These are phyloP conservation scores for Venturia oleaginea DNA, from an alignment of 2,329 filamentous ascomycete genomes.

Conservation along the genomic window DNA sequence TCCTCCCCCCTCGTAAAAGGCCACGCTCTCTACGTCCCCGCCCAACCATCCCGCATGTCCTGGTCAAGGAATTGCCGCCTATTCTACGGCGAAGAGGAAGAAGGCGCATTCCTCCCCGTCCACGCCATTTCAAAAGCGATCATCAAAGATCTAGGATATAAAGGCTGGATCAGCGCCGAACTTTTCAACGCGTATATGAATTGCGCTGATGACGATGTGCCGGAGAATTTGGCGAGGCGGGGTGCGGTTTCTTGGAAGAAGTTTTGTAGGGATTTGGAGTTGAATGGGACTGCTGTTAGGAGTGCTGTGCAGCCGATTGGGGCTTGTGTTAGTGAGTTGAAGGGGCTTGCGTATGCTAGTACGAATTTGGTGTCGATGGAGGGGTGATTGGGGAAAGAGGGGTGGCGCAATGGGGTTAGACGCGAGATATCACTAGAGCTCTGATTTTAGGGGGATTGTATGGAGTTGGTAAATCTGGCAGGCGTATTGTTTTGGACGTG, in stretches of 20 bases:
- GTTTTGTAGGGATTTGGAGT: slow-evolving; percentile 31
- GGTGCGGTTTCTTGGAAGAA: slow-evolving; percentile 44
- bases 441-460: neutral
- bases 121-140: slow-evolving; percentile 52
- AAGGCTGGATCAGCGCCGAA: slow-evolving; percentile 64
- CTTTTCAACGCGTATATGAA: slow-evolving; percentile 55
- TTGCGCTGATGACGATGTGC: slow-evolving; percentile 42
- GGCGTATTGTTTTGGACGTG: neutral
- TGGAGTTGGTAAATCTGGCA: neutral
- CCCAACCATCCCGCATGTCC: slow-evolving; percentile 59
- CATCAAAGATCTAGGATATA: slow-evolving; percentile 54
- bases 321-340: neutral
- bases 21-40: slow-evolving; percentile 50
- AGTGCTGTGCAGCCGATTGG: neutral
- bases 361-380: neutral
- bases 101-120: slow-evolving; percentile 60
- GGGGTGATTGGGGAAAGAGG: neutral
- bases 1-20: slow-evolving; percentile 45
- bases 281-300: neutral
- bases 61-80: slow-evolving; percentile 69
- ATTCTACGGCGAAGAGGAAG: slow-evolving; percentile 54
- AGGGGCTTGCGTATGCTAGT: neutral
- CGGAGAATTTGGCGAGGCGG: slow-evolving; percentile 46
- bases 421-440: neutral
- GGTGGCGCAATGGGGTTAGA: neutral